Evolutionary conservation across 352 stramenopile genomes (phyloP).

Genomic region (Globisporangium carolinianum): DNA sequence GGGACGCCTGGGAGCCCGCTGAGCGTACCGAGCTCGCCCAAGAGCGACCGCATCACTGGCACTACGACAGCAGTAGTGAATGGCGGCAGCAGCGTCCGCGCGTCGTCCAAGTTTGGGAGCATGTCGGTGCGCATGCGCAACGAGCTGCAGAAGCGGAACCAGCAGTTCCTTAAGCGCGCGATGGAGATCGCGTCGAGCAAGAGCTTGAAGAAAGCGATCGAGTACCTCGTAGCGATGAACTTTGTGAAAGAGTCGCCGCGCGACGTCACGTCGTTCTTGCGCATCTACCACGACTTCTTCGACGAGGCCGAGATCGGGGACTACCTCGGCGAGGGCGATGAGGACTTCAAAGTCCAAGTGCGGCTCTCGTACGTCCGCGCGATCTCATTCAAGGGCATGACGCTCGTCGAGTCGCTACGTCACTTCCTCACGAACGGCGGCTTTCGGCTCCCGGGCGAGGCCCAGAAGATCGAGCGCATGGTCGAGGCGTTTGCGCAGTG

Average conservation of each 20-base stretch:
- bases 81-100: neutral
- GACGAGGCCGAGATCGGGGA: conserved; percentile 91
- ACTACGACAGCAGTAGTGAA: neutral
- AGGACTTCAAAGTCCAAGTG: conserved; percentile 89
- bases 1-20: neutral
- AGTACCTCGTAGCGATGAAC: conserved; percentile 82
- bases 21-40: conserved; percentile 6
- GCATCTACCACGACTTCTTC: conserved; percentile 91
- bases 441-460: conserved; percentile 96
- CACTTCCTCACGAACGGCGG: conserved; percentile 97
- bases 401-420: conserved; percentile 93
- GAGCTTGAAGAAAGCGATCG: conserved; percentile 82
- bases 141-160: conserved; percentile 76
- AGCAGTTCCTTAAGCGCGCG: conserved; percentile 69
- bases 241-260: conserved; percentile 78
- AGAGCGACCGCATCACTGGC: neutral
- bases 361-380: conserved; percentile 93
- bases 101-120: conserved; percentile 31
- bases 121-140: conserved; percentile 77
- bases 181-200: conserved; percentile 79
- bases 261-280: conserved; percentile 92
- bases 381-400: conserved; percentile 97
- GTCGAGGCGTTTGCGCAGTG: conserved; percentile 96
- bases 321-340: conserved; percentile 91
- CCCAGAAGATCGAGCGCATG: conserved; percentile 98